Percentiles rank a stretch among this genome's conserved stretches.
Conservation (phyloP, 768 basidiomycete genomes). For the Scleroderma citrinum region DNA sequence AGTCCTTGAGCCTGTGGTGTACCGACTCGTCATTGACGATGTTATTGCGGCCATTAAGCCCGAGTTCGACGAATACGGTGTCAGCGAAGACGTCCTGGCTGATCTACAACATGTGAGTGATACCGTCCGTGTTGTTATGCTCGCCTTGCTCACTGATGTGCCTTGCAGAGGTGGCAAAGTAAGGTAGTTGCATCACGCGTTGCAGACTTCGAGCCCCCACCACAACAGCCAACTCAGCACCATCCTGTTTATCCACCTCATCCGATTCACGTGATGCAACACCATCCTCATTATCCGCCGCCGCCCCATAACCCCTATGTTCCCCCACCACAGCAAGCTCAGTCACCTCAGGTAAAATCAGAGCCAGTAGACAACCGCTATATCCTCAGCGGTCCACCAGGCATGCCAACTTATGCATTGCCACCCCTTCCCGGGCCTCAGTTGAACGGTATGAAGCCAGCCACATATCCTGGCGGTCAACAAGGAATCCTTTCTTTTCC, state of each 20-base stretch:
- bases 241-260: constrained; percentile 55
- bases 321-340: constrained; percentile 25
- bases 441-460: constrained; percentile 46
- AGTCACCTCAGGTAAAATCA: constrained; percentile 55
- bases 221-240: constrained; percentile 42
- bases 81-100: constrained; percentile 83
- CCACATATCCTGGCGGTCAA: constrained; percentile 52
- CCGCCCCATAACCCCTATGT: constrained; percentile 50
- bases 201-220: constrained; percentile 78
- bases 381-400: constrained; percentile 43
- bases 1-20: constrained; percentile 77
- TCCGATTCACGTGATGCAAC: constrained; percentile 53
- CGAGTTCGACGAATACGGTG: constrained; percentile 97
- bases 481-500: constrained; percentile 54
- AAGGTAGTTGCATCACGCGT: constrained; percentile 93
- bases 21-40: constrained; percentile 95
- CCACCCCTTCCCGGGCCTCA: constrained; percentile 63
- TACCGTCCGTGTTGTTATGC: constrained; percentile 9
- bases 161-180: constrained; percentile 85
- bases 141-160: background rate
- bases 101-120: constrained; percentile 81
- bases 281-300: constrained; percentile 49
- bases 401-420: constrained; percentile 44
- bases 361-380: constrained; percentile 71
- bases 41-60: constrained; percentile 81